Base-by-base conservation (phyloP, 1,284 basidiomycete species). In the Cronartium quercuum region DNA sequence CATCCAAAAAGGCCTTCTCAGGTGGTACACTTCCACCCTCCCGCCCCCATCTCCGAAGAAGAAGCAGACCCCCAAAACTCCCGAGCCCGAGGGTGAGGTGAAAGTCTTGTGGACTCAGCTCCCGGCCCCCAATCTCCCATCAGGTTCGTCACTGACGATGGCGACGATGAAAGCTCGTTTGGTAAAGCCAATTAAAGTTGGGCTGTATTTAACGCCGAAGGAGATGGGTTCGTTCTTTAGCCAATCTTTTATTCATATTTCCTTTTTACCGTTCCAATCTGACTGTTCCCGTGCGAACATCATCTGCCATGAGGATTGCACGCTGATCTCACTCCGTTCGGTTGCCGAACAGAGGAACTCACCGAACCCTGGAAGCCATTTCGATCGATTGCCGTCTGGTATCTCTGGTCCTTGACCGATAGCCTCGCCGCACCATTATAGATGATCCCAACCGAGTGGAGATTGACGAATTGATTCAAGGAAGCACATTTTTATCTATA, bases 1-100 rank as follows among this genome's bases (percentile, higher is more conserved):
- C 13, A 87, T 91, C 1, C 91, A 92, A 80, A 87, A 90, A 61
- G 91, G 91, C 18, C 78, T 93, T 3, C 81, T 90, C 61, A 85
- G 88, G 51, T 93, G 90, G 90, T 86, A 74, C 24, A 61, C 60
- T 29, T 88, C 76, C 83, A 91, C 42, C 84, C 89, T 2, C 84
- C 87, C 24, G 88, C 91, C 80, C 86, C 85, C 29, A 83, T 86
- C 12, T 79, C 83, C 38, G 82, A 88, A 78, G 79, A 77, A 78
- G 62, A 80, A 79, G 75, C 78, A 77, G n/a, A 74, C 77, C 60
- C 78, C 78, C 1, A 55, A 55, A 55, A 55, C 51, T 12, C n/a
- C 7, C 12, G 12, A 55, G 37, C 21, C 21, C 37, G 10, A 40
- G 42, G 13, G 58, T 9, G 44, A 51, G 37, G 29, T 78, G 77